Percentiles rank a stretch among this genome's conserved stretches.
Evolutionary conservation across 1,284 basidiomycete genomes (phyloP).

Genomic region (Xerocomus nothofagi): DNA sequence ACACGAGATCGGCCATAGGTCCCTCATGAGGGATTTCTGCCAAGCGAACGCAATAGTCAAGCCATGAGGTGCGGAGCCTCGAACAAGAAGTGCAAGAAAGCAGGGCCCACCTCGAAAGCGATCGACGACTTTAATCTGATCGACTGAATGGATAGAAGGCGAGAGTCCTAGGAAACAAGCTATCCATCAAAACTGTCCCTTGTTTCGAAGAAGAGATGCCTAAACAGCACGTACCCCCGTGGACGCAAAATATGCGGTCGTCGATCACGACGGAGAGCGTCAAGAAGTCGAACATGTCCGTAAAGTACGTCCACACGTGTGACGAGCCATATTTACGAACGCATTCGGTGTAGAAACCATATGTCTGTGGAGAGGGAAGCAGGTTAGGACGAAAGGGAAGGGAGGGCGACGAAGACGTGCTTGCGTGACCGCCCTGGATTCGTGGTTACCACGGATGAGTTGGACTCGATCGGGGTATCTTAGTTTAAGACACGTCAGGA

Average conservation of each 20-base stretch:
- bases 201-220: slow-evolving; percentile 21
- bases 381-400: slow-evolving; percentile 23
- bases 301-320: slow-evolving; percentile 99
- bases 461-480: slow-evolving; percentile 97
- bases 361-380: slow-evolving; percentile 64
- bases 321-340: slow-evolving; percentile 96
- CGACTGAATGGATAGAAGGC: slow-evolving; percentile 97
- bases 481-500: slow-evolving; percentile 95
- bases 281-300: slow-evolving; percentile 99
- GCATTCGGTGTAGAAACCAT: slow-evolving; percentile 99
- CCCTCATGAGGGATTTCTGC: slow-evolving; percentile 99
- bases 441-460: slow-evolving; percentile 97
- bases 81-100: slow-evolving; percentile 20
- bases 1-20: slow-evolving; percentile 99
- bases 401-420: slow-evolving; percentile 44
- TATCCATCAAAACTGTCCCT: slow-evolving; percentile 2
- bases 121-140: slow-evolving; percentile 99
- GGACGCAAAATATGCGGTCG: slow-evolving; percentile 98
- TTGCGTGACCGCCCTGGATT: slow-evolving; percentile 97
- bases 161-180: slow-evolving; percentile 67
- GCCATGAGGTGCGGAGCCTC: slow-evolving; percentile 26
- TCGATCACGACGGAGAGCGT: slow-evolving; percentile 98
- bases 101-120: slow-evolving; percentile 76
- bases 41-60: slow-evolving; percentile 12
- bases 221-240: slow-evolving; percentile 68